Evolutionary conservation across 2,329 filamentous ascomycete species (phyloP).

Genomic region (Ophiostoma sp.): DNA sequence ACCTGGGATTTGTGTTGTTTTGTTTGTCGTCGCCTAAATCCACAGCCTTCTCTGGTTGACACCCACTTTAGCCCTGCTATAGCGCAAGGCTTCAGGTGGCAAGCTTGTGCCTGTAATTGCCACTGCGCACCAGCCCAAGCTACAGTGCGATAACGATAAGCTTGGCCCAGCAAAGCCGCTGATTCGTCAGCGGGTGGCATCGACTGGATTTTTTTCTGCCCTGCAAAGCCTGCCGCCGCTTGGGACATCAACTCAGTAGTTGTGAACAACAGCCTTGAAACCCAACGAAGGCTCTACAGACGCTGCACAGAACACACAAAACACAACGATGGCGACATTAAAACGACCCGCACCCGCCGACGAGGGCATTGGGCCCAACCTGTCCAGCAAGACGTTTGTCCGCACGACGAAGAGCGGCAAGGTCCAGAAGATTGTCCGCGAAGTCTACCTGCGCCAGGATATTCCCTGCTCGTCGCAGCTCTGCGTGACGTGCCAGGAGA

Average conservation of each 20-base stretch:
- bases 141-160: constrained; percentile 29
- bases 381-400: constrained; percentile 95
- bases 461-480: constrained; percentile 95
- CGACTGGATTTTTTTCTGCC: constrained; percentile 22
- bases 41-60: neutral
- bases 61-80: neutral
- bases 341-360: constrained; percentile 53
- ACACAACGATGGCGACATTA: constrained; percentile 61
- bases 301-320: neutral
- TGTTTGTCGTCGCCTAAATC: neutral
- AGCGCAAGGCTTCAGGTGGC: neutral
- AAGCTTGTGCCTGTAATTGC: neutral
- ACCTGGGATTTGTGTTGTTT: too few species aligned
- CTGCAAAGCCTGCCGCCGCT: neutral
- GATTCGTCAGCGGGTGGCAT: constrained; percentile 30
- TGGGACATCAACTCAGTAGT: neutral
- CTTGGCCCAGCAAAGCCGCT: constrained; percentile 24
- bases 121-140: neutral
- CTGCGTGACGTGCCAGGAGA: constrained; percentile 72
- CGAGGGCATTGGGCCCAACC: constrained; percentile 63
- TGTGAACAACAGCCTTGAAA: neutral
- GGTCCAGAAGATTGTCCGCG: constrained; percentile 97
- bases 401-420: constrained; percentile 93
- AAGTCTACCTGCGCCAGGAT: constrained; percentile 92
- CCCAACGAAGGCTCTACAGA: neutral